Evolutionary conservation across 2,329 filamentous ascomycete species (phyloP).

Genomic region (Leptographium wingfieldii): DNA sequence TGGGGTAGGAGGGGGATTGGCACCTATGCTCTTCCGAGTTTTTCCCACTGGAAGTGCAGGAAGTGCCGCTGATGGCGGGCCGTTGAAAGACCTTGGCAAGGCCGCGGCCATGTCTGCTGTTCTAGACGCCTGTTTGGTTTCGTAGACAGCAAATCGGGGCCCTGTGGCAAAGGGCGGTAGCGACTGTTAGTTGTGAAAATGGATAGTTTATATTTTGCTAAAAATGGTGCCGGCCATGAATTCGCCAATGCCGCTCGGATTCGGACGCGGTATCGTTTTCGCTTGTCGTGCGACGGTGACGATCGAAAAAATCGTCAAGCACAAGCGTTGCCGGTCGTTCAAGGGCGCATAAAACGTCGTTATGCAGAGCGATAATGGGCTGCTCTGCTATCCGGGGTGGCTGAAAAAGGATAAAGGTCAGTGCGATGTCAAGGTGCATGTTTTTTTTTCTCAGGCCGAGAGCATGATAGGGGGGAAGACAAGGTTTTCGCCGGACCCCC

Average conservation of each 20-base stretch:
- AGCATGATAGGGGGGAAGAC: slow-evolving; percentile 7
- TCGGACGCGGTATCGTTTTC: neutral
- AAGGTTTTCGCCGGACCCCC: slow-evolving; percentile 1
- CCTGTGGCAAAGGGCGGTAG: neutral
- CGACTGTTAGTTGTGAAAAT: neutral
- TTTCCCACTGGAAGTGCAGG: slow-evolving; percentile 64
- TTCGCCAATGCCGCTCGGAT: neutral
- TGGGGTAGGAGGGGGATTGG: slow-evolving; percentile 24
- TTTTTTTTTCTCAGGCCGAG: neutral
- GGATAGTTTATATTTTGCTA: neutral
- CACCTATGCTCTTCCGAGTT: slow-evolving; percentile 53
- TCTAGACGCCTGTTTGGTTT: slow-evolving; percentile 1
- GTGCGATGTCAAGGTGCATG: slow-evolving; percentile 4
- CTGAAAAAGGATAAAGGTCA: slow-evolving; percentile 5
- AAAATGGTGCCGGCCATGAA: neutral
- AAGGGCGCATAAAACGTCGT: slow-evolving; percentile 16
- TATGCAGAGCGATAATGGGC: slow-evolving; percentile 11
- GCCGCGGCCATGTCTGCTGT: slow-evolving; percentile 40
- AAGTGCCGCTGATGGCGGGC: slow-evolving; percentile 58
- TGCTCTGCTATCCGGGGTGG: neutral
- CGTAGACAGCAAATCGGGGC: neutral
- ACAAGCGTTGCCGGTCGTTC: slow-evolving; percentile 4
- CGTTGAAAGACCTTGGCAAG: slow-evolving; percentile 54
- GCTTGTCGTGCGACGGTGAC: too few species aligned
- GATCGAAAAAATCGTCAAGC: too few species aligned